phyloP scores from a whole-genome alignment of 2,329 filamentous ascomycete species.

The Aspergillus clavatus region DNA sequence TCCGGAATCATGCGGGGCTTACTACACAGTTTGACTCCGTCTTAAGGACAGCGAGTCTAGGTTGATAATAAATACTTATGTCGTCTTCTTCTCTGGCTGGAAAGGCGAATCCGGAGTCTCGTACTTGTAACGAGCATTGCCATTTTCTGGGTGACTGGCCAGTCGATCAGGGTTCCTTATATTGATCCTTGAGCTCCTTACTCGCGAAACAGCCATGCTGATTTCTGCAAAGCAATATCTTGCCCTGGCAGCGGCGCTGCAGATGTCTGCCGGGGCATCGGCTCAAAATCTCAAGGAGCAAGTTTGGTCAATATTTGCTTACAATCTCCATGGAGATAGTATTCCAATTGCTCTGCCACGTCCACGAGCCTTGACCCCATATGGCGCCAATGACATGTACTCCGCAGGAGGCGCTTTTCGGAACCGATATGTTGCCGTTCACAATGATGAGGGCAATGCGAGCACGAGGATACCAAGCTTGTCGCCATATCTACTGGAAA shows the following conservation, averaged over 20 bases:
- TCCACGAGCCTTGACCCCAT: conserved; percentile 44
- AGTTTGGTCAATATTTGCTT: conserved; percentile 49
- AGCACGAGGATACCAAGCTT: conserved; percentile 43
- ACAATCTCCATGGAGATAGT: conserved; percentile 52
- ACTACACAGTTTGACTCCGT: no score
- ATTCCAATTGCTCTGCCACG: conserved; percentile 43
- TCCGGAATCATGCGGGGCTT: no score
- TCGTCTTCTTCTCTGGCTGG: no score
- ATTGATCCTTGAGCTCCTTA: no score
- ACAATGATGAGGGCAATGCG: conserved; percentile 16
- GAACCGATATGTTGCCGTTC: conserved; percentile 46
- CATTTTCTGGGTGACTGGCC: no score
- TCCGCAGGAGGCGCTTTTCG: conserved; percentile 49
- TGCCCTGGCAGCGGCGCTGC: conserved; percentile 13
- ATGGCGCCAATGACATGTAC: conserved; percentile 53
- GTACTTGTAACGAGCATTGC: background rate
- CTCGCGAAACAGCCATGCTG: conserved; percentile 6
- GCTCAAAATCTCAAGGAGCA: conserved; percentile 29
- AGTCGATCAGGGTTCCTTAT: no score
- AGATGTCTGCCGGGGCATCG: conserved; percentile 13
- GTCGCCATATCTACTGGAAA: conserved; percentile 41
- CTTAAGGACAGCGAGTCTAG: no score
- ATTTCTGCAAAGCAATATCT: conserved; percentile 2
- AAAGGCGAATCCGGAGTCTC: background rate
- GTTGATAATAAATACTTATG: no score